A percentile compares a stretch with the other conserved stretches of the same genome.
phyloP scores from a whole-genome alignment of 352 stramenopile species.

The Phytophthora idaei region DNA sequence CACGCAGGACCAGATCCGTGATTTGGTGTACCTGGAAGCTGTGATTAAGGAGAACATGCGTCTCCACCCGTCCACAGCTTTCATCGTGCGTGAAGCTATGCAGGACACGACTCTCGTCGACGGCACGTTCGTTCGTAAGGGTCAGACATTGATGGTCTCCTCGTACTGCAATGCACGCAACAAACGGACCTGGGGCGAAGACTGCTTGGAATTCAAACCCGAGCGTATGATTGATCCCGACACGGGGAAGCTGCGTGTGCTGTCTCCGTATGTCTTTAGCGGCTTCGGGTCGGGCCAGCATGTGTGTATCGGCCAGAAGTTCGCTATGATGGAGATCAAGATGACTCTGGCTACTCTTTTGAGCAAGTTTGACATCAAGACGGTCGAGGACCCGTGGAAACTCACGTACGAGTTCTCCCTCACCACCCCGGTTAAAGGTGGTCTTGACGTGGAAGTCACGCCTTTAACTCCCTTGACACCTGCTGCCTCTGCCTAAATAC shows the following conservation, averaged over 20 bases:
- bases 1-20: constrained; percentile 45
- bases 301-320: constrained; percentile 56
- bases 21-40: constrained; percentile 63
- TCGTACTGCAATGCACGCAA: constrained; percentile 36
- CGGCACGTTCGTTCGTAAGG: constrained; percentile 31
- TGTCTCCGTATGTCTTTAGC: constrained; percentile 31
- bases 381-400: constrained; percentile 37
- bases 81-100: constrained; percentile 51
- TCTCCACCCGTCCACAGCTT: constrained; percentile 61
- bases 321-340: constrained; percentile 68
- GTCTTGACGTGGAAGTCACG: constrained; percentile 30
- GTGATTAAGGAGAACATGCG: constrained; percentile 66
- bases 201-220: constrained; percentile 57
- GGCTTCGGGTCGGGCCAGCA: constrained; percentile 61
- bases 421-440: constrained; percentile 42
- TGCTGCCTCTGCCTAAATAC: constrained; percentile 8
- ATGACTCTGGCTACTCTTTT: constrained; percentile 52
- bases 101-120: constrained; percentile 38
- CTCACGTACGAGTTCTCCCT: constrained; percentile 59
- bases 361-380: constrained; percentile 42
- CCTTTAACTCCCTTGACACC: constrained; percentile 15
- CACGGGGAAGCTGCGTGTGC: constrained; percentile 35
- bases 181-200: constrained; percentile 48
- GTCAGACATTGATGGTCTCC: constrained; percentile 27
- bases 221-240: constrained; percentile 59